These are phyloP conservation scores for Fusarium devonianum DNA, from an alignment of 2,329 filamentous ascomycete species.

Conservation along the genomic window DNA sequence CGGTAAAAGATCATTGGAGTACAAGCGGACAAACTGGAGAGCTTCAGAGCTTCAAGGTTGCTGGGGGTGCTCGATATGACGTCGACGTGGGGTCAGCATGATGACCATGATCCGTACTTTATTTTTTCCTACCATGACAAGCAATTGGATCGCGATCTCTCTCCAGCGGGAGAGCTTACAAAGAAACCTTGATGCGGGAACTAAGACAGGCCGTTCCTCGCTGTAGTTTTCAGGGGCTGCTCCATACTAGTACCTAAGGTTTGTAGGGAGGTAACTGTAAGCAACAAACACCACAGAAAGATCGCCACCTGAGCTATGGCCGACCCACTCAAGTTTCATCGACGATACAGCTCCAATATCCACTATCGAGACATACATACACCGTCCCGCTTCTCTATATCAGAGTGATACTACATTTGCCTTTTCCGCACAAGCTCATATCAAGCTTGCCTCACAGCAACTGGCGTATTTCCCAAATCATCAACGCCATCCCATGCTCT, in stretches of 20 bases:
- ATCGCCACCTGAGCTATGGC: not conserved
- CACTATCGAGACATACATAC: slow-evolving; percentile 1
- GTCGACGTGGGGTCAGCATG: slow-evolving; percentile 36
- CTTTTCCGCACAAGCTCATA: not conserved
- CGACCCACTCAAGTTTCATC: slow-evolving; percentile 10
- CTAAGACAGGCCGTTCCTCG: no score
- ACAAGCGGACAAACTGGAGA: not conserved
- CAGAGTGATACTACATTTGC: slow-evolving; percentile 32
- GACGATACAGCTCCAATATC: slow-evolving; percentile 6
- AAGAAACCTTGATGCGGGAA: no score
- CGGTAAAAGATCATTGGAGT: no score
- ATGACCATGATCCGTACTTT: slow-evolving; percentile 22
- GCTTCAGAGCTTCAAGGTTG: slow-evolving; percentile 4
- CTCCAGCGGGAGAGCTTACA: slow-evolving; percentile 1
- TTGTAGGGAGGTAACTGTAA: no score
- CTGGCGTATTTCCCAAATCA: slow-evolving; percentile 18
- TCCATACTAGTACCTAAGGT: no score
- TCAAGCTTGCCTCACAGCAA: slow-evolving; percentile 5
- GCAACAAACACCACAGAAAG: no score
- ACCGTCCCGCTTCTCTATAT: slow-evolving; percentile 3
- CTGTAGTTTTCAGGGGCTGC: no score
- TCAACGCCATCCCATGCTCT: slow-evolving; percentile 24
- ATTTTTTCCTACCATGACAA: no score
- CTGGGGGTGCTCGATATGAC: slow-evolving; percentile 18
- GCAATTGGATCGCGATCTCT: slow-evolving; percentile 21